Evolutionary conservation across 208 protist species (phyloP), one percentile per base, ranked within the genome.

Genomic region (Acanthamoeba lenticulata): DNA sequence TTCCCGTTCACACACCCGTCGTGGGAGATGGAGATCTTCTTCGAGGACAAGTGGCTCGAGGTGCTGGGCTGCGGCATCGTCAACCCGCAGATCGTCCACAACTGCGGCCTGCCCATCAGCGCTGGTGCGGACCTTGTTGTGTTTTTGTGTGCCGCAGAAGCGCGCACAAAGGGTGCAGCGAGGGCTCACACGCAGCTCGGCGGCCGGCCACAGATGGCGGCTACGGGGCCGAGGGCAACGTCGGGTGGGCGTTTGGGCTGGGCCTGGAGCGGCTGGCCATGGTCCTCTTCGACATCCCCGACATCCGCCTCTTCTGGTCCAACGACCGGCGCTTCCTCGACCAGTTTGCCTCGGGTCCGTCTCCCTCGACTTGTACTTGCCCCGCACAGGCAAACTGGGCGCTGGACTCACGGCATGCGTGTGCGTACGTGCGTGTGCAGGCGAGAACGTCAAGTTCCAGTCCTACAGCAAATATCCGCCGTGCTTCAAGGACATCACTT

Each of bases 231-330:
- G 29, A n/a, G 1, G 47, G 93, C 36, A 11, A 95, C 13, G 55
- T 65, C 27, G 95, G 93, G 1, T 97, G 96, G 96, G 97, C 95
- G 6, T 96, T 97, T 94, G 97, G 97, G 21, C 44, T 98, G 24
- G 97, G 98, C 15, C 94, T 99, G 24, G 98, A 99, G 90, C 94
- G 98, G 34, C 91, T 98, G 32, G 98, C 98, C 1, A 98, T 99
- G 98, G 94, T 97, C 6, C 72, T 98, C 7, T 98, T 98, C 65
- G 94, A 97, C 15, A 97, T 98, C 36, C 98, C 97, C 1, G 98
- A 99, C 94, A 98, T 99, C 90, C 96, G 98, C 42, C 95, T 99
- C 32, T 99, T 99, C 95, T 99, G 98, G 98, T 97, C 94, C 40
- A n/a, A 96, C 1, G 97, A 98, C 94, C 24, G 24, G 7, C 85